Percentiles rank a stretch among this genome's conserved stretches.
phyloP scores from a whole-genome alignment of 139 green algal genomes.

The Chara braunii region DNA sequence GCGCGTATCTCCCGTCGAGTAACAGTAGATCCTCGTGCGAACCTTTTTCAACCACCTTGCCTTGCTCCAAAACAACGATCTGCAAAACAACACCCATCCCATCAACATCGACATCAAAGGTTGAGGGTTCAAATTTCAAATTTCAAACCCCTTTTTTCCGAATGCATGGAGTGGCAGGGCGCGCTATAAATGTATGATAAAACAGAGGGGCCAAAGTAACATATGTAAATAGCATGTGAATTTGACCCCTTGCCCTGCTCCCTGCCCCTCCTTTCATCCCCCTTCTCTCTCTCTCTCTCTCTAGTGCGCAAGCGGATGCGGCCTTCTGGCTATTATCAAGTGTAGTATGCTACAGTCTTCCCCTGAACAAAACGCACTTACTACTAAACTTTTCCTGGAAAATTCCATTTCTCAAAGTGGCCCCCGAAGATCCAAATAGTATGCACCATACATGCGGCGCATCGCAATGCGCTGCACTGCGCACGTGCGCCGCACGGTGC shows the following conservation, averaged over 20 bases:
- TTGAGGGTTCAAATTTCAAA: not conserved
- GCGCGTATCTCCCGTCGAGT: constrained; percentile 18
- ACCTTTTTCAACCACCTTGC: constrained; percentile 65
- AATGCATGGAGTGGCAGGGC: not conserved
- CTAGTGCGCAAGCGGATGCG: constrained; percentile 19
- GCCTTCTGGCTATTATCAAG: too few species aligned
- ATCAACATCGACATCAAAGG: too few species aligned
- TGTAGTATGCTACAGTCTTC: too few species aligned
- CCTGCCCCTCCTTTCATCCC: not conserved
- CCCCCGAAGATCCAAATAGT: too few species aligned
- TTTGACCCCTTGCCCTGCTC: not conserved
- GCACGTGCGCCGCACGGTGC: too few species aligned
- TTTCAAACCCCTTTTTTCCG: not conserved
- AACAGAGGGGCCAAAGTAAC: not conserved
- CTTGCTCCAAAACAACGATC: constrained; percentile 80
- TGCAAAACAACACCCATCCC: constrained; percentile 1
- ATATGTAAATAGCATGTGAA: not conserved
- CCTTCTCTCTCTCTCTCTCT: constrained; percentile 45
- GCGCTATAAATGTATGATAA: not conserved
- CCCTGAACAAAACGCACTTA: too few species aligned
- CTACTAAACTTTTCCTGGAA: too few species aligned
- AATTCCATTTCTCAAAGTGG: too few species aligned
- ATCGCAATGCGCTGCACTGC: too few species aligned
- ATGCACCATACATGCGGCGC: too few species aligned
- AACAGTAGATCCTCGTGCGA: constrained; percentile 63